These are phyloP conservation scores for Phialophora macrospora DNA, from an alignment of 2,329 filamentous ascomycete species.

Conservation along the genomic window DNA sequence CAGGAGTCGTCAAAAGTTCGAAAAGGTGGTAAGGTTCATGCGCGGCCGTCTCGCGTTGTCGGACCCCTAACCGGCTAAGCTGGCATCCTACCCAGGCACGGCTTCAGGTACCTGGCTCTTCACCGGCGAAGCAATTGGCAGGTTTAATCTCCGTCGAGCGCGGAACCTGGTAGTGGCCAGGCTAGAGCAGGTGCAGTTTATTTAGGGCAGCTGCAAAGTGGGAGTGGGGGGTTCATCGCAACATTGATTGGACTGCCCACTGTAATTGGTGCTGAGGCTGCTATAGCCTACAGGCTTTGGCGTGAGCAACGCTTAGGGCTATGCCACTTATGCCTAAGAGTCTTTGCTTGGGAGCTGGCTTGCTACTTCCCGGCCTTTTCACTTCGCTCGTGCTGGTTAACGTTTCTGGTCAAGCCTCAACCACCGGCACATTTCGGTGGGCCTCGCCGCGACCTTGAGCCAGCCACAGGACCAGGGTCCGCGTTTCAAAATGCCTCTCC, in stretches of 20 bases:
- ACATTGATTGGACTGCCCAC: slow-evolving; percentile 7
- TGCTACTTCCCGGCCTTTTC: neutral
- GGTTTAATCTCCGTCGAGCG: slow-evolving; percentile 22
- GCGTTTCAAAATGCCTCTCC: slow-evolving; percentile 20
- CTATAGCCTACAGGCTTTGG: neutral
- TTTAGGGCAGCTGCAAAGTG: slow-evolving; percentile 7
- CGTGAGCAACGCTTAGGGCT: slow-evolving; percentile 12
- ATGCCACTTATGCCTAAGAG: slow-evolving; percentile 9
- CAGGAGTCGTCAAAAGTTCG: slow-evolving; percentile 21
- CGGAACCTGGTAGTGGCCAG: slow-evolving; percentile 15
- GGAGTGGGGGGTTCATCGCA: neutral
- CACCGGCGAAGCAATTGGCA: slow-evolving; percentile 18
- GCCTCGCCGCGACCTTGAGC: slow-evolving; percentile 8
- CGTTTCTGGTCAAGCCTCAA: slow-evolving; percentile 1
- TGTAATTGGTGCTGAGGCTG: neutral
- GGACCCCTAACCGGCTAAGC: slow-evolving; percentile 15
- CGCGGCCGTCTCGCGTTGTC: slow-evolving; percentile 21
- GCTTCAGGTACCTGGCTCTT: slow-evolving; percentile 9
- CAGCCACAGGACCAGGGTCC: slow-evolving; percentile 16
- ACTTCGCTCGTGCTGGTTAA: slow-evolving; percentile 4
- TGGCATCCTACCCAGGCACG: slow-evolving; percentile 3
- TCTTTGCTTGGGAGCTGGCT: neutral
- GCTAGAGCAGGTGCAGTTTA: slow-evolving; percentile 18
- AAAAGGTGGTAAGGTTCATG: slow-evolving; percentile 18
- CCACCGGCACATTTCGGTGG: slow-evolving; percentile 6